Evolutionary conservation across 2,329 filamentous ascomycete species (phyloP), one percentile per base, ranked within the genome.

Genomic region (Fusarium sp.): DNA sequence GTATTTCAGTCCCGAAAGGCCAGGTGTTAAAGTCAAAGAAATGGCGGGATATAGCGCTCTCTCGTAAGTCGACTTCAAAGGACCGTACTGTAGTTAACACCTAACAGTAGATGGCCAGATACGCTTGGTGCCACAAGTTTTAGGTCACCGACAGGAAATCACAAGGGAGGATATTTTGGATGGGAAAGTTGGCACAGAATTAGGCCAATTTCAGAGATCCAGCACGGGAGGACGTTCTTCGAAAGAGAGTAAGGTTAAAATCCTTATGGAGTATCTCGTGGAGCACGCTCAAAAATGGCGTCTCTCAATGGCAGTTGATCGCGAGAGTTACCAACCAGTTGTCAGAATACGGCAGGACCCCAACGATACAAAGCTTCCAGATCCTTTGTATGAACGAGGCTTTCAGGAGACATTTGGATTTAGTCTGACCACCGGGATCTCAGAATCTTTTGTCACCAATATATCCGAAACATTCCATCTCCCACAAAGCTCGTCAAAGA

Each of bases 251-350:
- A 7, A 22, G 14, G 30, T 37, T 4, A 37, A 37, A n/a, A 17
- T 19, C 7, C 17, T n/a, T n/a, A 37, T 10, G 35, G 35, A 37
- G n/a, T 17, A 37, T n/a, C 7, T 65, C 0, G 48, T 79, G 0
- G 39, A 75, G 8, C 63, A 73, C 17, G 73, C 74, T 1, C 63
- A 77, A 3, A 73, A 78, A 49, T 84, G 78, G 75, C 82, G 81
- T 53, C 49, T 84, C 1, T 75, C 78, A 8, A 74, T 84, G 47
- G 78, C 78, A 0, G 75, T 85, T 37, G 81, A 84, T 44, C 80
- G 82, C 6, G 77, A 81, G n/a, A 74, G 72, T 15, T 78, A 71
- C 49, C 71, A 68, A 14, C 82, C 82, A 0, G 69, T 75, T 0
- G 67, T 84, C 5, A 65, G 82, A 7, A 65, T 82, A 3, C 74